phyloP scores from a whole-genome alignment of 2,329 filamentous ascomycete genomes.

The Aspergillus pseudoterreus region DNA sequence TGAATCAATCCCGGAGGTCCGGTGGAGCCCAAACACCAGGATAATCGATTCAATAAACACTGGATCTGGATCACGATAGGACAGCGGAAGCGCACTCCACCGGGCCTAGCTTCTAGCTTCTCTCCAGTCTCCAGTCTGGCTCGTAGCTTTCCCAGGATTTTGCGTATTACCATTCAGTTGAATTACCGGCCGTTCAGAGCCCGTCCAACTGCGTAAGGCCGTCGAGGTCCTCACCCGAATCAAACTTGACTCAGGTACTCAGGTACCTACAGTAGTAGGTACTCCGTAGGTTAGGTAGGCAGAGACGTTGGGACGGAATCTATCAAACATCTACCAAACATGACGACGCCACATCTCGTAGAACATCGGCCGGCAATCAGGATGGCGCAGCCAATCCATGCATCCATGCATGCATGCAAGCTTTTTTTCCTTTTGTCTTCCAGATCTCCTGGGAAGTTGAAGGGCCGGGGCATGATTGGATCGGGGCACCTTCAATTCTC shows the following conservation, averaged over 20 bases:
- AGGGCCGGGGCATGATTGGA: background rate
- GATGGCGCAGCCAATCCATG: background rate
- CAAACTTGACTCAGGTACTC: too few species aligned
- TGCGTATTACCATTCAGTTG: too few species aligned
- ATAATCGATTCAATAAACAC: conserved; percentile 14
- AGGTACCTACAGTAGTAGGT: too few species aligned
- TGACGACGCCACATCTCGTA: conserved; percentile 1
- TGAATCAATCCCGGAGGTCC: conserved; percentile 14
- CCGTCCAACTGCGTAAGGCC: too few species aligned
- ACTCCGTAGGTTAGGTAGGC: too few species aligned
- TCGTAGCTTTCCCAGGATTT: too few species aligned
- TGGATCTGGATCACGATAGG: conserved; percentile 8
- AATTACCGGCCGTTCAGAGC: too few species aligned
- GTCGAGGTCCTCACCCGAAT: too few species aligned
- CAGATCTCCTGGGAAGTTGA: too few species aligned
- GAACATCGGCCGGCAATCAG: background rate
- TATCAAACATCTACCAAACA: conserved; percentile 6
- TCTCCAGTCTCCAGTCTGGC: background rate
- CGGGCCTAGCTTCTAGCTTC: conserved; percentile 4
- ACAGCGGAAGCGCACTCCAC: conserved; percentile 6
- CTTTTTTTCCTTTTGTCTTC: background rate
- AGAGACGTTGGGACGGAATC: background rate
- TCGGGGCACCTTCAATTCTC: background rate
- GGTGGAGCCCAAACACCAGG: conserved; percentile 8
- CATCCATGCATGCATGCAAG: background rate